A percentile compares a stretch with the other conserved stretches of the same genome.
Conservation (phyloP, 75 land plant genomes). For the Selaginella moellendorffii region DNA sequence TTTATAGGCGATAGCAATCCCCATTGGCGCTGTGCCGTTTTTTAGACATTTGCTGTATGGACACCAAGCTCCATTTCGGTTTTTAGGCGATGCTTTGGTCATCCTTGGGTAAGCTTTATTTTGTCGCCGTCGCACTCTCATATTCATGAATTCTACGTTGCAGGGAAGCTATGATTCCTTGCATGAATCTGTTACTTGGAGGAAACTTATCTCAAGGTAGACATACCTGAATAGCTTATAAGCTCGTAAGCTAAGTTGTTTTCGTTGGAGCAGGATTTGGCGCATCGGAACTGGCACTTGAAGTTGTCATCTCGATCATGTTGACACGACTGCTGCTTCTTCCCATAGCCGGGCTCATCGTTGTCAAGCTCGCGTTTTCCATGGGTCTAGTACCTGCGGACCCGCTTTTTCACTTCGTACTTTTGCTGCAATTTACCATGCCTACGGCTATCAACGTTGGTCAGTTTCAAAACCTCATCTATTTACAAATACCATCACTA, state of each 20-base stretch:
- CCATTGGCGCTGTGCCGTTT: slow-evolving; percentile 40
- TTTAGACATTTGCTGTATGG: slow-evolving; percentile 46
- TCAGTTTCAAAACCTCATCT: slow-evolving; percentile 5
- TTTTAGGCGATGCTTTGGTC: slow-evolving; percentile 41
- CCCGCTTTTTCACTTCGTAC: slow-evolving; percentile 44
- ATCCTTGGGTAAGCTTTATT: slow-evolving; percentile 41
- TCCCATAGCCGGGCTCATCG: slow-evolving; percentile 33
- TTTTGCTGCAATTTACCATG: slow-evolving; percentile 48
- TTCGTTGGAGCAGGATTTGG: slow-evolving; percentile 10
- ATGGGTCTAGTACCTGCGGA: slow-evolving; percentile 33
- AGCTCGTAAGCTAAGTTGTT: neutral
- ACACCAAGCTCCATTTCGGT: slow-evolving; percentile 40
- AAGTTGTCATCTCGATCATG: slow-evolving; percentile 31
- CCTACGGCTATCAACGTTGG: slow-evolving; percentile 73
- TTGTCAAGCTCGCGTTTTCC: slow-evolving; percentile 30
- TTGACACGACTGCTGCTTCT: slow-evolving; percentile 32
- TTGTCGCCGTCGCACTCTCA: neutral
- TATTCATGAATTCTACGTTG: neutral
- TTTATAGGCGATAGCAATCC: neutral
- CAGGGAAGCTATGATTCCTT: slow-evolving; percentile 16
- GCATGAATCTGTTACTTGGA: slow-evolving; percentile 20
- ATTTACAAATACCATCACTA: neutral
- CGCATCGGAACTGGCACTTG: slow-evolving; percentile 11
- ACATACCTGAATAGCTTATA: neutral
- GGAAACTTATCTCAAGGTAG: slow-evolving; percentile 22